Evolutionary conservation across 1,284 basidiomycete genomes (phyloP).

Genomic region (Porodaedalea pini): DNA sequence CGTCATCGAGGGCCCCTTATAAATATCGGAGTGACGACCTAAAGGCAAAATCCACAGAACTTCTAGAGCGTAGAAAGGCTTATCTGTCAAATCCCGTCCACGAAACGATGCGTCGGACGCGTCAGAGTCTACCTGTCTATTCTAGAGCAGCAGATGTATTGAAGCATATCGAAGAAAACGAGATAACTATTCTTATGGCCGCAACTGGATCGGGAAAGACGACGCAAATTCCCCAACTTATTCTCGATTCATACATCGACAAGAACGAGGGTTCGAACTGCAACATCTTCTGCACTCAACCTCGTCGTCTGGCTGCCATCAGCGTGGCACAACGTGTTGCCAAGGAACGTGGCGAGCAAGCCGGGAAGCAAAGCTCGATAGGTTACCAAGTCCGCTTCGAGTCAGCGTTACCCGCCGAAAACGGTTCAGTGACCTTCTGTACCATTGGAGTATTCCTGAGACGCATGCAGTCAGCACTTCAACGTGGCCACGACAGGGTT

Average conservation of each 20-base stretch:
- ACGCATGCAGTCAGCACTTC: constrained; percentile 78
- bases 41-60: constrained; percentile 54
- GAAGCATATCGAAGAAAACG: constrained; percentile 71
- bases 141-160: constrained; percentile 64
- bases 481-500: constrained; percentile 40
- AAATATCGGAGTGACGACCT: constrained; percentile 32
- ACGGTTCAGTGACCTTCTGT: constrained; percentile 91
- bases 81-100: constrained; percentile 66
- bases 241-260: constrained; percentile 84
- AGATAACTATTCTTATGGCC: constrained; percentile 92
- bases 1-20: constrained; percentile 26
- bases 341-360: constrained; percentile 77
- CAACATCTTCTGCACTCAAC: constrained; percentile 94
- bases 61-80: constrained; percentile 51
- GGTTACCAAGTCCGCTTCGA: constrained; percentile 97
- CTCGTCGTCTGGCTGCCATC: constrained; percentile 88
- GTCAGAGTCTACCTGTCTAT: constrained; percentile 73
- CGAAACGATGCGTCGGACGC: constrained; percentile 65
- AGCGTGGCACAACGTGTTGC: constrained; percentile 92
- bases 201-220: constrained; percentile 96
- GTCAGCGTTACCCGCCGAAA: constrained; percentile 70
- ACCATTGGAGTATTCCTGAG: constrained; percentile 92
- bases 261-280: constrained; percentile 78
- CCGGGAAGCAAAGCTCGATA: constrained; percentile 64
- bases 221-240: constrained; percentile 91